These are phyloP conservation scores for Bipolaris zeicola DNA, from an alignment of 2,329 filamentous ascomycete genomes.

Conservation along the genomic window DNA sequence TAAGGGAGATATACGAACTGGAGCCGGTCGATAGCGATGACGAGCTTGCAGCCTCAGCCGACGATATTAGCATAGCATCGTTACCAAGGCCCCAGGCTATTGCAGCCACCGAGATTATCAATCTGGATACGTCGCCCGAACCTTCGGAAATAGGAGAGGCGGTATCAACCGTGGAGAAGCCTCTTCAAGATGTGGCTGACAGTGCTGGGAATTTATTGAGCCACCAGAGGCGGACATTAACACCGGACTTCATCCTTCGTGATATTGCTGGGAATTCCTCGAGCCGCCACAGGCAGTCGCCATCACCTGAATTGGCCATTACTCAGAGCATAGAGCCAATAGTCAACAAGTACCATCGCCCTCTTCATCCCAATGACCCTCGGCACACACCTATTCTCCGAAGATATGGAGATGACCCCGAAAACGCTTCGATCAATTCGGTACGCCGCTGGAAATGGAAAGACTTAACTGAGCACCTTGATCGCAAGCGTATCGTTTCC, in stretches of 20 bases:
- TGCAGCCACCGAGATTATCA: conserved; percentile 17
- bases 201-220: background rate
- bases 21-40: conserved; percentile 12
- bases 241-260: background rate
- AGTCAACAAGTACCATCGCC: background rate
- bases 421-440: conserved; percentile 34
- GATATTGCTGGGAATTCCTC: background rate
- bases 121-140: conserved; percentile 27
- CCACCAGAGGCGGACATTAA: background rate
- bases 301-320: conserved; percentile 6
- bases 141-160: conserved; percentile 8
- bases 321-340: conserved; percentile 12
- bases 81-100: background rate
- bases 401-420: conserved; percentile 23
- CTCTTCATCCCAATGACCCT: background rate
- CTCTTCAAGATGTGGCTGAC: background rate
- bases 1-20: conserved; percentile 29
- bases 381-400: background rate
- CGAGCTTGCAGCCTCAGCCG: background rate
- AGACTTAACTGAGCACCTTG: conserved; percentile 44
- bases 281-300: background rate
- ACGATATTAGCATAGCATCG: background rate
- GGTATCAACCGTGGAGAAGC: background rate
- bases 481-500: conserved; percentile 54
- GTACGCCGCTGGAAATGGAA: conserved; percentile 43